Evolutionary conservation across 108 stramenopile genomes (phyloP), one percentile per base, ranked within the genome.

Genomic region (Stephanodiscus minutulus): DNA sequence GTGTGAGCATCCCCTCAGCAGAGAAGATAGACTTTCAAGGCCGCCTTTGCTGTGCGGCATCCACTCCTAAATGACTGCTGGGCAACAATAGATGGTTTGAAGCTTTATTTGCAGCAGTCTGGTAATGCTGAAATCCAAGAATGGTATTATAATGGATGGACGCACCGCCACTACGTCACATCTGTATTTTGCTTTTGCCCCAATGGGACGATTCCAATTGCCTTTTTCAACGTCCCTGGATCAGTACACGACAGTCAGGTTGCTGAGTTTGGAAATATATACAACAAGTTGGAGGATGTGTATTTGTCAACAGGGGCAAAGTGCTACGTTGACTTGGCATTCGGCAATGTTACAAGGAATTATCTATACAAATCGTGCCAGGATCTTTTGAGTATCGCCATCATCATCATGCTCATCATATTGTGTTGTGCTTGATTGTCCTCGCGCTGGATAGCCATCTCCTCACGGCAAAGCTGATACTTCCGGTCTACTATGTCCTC

Each of bases 101-200:
- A 63, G 62, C 5, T 43, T 18, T 18, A 13, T n/a, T 43, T 63
- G 8, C 39, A 63, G 41, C 36, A 63, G 62, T 4, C 39, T 18
- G n/a, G 41, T 20, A 11, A 6, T 17, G 8, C 13, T 20, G 8
- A 39, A 43, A n/a, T 36, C 18, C 62, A 63, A 44, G 17, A 15
- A 21, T n/a, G 18, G 5, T 63, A 43, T 63, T 63, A 43, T 20
- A 63, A 63, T 63, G 41, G 62, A 3, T 63, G 62, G 62, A 63
- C 39, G 22, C 62, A 63, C 43, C 18, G 4, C 1, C 62, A 63
- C 20, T 63, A 43, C 21, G 41, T 63, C 33, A 43, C 13, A 22
- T 13, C 41, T 1, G 62, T 39, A 18, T 17, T 63, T 41, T 12
- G 10, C 7, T 63, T 63, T 41, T 63, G 37, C 24, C 62, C 62